Percentiles rank a stretch among this genome's conserved stretches.
These are phyloP conservation scores for Penicillium thymicola DNA, from an alignment of 2,329 filamentous ascomycete species.

Conservation along the genomic window DNA sequence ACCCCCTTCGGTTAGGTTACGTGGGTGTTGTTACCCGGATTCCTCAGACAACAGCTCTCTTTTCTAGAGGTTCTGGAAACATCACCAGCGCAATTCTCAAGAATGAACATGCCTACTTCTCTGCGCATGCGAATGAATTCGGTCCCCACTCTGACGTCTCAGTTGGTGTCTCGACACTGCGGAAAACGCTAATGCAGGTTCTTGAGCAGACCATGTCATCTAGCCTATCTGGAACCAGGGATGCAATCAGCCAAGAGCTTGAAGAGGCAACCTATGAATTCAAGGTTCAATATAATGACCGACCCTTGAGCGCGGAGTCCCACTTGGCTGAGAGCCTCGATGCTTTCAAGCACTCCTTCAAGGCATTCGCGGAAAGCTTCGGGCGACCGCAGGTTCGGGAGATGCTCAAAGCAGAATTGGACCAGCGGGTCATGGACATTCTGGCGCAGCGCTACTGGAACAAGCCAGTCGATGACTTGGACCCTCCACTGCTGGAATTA, in stretches of 20 bases:
- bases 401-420: constrained; percentile 84
- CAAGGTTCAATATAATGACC: constrained; percentile 98
- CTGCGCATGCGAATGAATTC: constrained; percentile 75
- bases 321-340: constrained; percentile 95
- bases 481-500: constrained; percentile 61
- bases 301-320: constrained; percentile 88
- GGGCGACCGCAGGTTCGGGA: constrained; percentile 85
- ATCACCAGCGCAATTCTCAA: constrained; percentile 77
- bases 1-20: constrained; percentile 90
- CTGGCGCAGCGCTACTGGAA: constrained; percentile 97
- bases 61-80: constrained; percentile 77
- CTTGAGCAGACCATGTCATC: constrained; percentile 96
- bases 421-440: constrained; percentile 90
- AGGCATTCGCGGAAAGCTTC: constrained; percentile 85
- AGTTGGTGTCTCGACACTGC: constrained; percentile 79
- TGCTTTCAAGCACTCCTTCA: constrained; percentile 96
- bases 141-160: constrained; percentile 68
- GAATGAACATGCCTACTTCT: constrained; percentile 87
- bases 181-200: constrained; percentile 95
- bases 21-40: constrained; percentile 90
- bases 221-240: constrained; percentile 81
- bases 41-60: constrained; percentile 65
- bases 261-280: constrained; percentile 98
- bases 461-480: constrained; percentile 83
- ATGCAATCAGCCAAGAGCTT: constrained; percentile 89